A percentile compares a stretch with the other conserved stretches of the same genome.
phyloP scores from a whole-genome alignment of 2,329 filamentous ascomycete genomes.

The Ophiostoma himal-ulmi region DNA sequence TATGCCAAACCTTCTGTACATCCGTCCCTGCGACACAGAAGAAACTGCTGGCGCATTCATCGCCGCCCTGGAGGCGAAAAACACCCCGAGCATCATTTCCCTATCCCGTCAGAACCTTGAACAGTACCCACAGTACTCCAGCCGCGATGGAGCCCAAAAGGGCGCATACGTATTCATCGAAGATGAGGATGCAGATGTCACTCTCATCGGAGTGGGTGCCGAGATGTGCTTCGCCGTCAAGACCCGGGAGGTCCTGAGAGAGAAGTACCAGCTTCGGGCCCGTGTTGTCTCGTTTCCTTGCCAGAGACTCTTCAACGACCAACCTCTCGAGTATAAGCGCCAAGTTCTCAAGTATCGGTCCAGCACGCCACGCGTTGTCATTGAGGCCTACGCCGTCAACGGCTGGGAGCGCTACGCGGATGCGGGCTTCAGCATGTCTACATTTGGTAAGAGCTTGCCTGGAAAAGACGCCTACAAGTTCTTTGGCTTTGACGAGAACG shows the following conservation, averaged over 20 bases:
- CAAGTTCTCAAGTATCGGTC: constrained; percentile 33
- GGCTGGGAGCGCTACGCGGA: constrained; percentile 54
- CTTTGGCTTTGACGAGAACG: constrained; percentile 42
- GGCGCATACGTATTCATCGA: constrained; percentile 39
- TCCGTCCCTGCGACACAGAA: constrained; percentile 54
- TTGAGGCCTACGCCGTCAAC: constrained; percentile 48
- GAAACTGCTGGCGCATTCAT: constrained; percentile 47
- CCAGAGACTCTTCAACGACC: constrained; percentile 35
- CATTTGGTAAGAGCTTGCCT: constrained; percentile 47
- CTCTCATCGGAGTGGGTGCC: constrained; percentile 36
- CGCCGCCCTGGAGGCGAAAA: background rate
- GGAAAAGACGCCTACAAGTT: constrained; percentile 46
- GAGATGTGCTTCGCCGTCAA: constrained; percentile 41
- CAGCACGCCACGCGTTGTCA: constrained; percentile 36
- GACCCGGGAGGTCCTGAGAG: constrained; percentile 35
- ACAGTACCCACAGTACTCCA: constrained; percentile 32
- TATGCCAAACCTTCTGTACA: constrained; percentile 58
- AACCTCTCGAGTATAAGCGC: constrained; percentile 34
- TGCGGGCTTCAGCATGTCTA: constrained; percentile 43
- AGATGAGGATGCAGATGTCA: constrained; percentile 35
- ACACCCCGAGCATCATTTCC: background rate
- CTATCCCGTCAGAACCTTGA: constrained; percentile 37
- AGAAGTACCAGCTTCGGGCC: constrained; percentile 30
- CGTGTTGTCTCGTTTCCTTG: constrained; percentile 38
- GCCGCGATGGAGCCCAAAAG: constrained; percentile 34